Evolutionary conservation across 306 rosid species (phyloP).

Genomic region (Rosa rugosa): DNA sequence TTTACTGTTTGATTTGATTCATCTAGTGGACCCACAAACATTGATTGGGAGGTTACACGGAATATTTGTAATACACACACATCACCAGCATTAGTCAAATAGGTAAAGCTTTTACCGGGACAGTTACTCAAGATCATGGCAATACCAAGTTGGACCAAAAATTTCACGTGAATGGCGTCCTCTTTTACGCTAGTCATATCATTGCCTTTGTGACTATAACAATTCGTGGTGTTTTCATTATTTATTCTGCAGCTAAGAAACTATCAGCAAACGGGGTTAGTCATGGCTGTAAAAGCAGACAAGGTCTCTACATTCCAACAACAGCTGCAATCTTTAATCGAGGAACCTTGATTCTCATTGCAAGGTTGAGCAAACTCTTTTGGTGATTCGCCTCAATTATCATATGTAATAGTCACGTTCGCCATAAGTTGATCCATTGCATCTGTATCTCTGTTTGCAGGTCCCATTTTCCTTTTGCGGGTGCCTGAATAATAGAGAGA

Average conservation of each 20-base stretch:
- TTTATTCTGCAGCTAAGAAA: constrained; percentile 51
- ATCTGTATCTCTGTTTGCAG: not conserved
- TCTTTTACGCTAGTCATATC: not conserved
- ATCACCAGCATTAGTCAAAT: not conserved
- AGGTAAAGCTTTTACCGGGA: not conserved
- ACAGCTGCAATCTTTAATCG: constrained; percentile 50
- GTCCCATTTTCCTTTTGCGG: not conserved
- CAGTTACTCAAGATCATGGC: not conserved
- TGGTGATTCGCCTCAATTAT: not conserved
- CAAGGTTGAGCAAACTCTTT: constrained; percentile 1
- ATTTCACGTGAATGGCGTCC: not conserved
- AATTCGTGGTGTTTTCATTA: not conserved
- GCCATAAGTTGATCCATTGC: not conserved
- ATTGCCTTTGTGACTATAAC: not conserved
- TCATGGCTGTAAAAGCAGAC: constrained; percentile 59
- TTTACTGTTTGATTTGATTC: not conserved
- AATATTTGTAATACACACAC: not conserved
- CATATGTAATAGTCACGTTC: not conserved
- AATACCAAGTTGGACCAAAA: not conserved
- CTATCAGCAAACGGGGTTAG: constrained; percentile 55
- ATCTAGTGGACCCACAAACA: not conserved
- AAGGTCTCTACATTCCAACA: constrained; percentile 55
- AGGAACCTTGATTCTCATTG: constrained; percentile 28
- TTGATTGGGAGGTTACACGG: not conserved
- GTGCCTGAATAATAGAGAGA: not conserved